phyloP scores from a whole-genome alignment of 805 yeast species.

The Yarrowia sp. region DNA sequence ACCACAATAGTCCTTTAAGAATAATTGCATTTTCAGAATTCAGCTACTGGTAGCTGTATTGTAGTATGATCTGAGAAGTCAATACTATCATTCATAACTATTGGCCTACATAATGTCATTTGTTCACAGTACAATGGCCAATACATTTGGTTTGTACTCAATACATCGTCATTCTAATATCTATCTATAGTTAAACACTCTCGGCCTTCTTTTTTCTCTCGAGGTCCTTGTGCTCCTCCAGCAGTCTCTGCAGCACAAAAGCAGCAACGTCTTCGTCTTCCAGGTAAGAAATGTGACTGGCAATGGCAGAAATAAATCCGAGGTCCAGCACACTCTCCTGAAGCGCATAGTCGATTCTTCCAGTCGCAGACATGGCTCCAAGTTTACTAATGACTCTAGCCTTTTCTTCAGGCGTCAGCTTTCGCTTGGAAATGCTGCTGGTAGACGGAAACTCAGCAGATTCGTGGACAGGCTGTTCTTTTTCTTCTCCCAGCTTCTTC shows the following conservation, averaged over 20 bases:
- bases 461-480: neutral
- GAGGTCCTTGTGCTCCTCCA: constrained; percentile 12
- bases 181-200: neutral
- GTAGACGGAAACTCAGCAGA: constrained; percentile 5
- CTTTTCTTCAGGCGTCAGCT: constrained; percentile 40
- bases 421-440: constrained; percentile 1
- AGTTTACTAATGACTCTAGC: constrained; percentile 46
- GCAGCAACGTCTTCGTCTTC: constrained; percentile 83
- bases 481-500: neutral
- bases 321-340: constrained; percentile 78
- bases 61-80: too few species aligned
- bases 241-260: constrained; percentile 62
- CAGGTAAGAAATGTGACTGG: constrained; percentile 84
- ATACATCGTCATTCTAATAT: neutral
- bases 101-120: too few species aligned
- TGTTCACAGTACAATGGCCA: too few species aligned
- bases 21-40: too few species aligned
- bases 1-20: too few species aligned
- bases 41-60: too few species aligned
- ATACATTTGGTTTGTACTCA: too few species aligned
- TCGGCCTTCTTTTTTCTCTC: neutral
- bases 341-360: constrained; percentile 77
- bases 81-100: too few species aligned
- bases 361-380: constrained; percentile 44
- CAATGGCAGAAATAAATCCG: constrained; percentile 73